Percentiles rank a stretch among this genome's conserved stretches.
phyloP scores from a whole-genome alignment of 2,329 filamentous ascomycete species.

The Monilinia polystroma region DNA sequence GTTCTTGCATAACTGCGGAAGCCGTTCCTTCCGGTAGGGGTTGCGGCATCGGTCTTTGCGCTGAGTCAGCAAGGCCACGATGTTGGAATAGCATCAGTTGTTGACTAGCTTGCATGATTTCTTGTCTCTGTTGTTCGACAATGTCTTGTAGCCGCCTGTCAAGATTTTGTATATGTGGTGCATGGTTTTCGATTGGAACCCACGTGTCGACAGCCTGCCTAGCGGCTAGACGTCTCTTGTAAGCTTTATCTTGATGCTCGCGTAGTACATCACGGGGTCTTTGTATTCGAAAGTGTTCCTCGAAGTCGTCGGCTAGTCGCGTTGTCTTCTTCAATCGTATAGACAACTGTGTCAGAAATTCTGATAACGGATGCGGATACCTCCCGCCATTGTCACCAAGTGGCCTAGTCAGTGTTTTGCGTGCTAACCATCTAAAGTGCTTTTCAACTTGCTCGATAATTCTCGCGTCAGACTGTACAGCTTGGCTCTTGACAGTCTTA shows the following conservation, averaged over 20 bases:
- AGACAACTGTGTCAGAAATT: neutral
- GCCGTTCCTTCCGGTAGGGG: neutral
- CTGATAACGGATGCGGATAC: too few species aligned
- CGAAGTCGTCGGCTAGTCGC: neutral
- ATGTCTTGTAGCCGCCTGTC: neutral
- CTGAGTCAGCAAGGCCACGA: too few species aligned
- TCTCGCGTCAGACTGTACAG: too few species aligned
- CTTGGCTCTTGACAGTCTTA: too few species aligned
- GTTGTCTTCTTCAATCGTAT: neutral
- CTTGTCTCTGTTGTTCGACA: neutral
- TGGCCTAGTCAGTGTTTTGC: neutral
- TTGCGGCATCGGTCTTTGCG: neutral
- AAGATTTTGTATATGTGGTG: neutral
- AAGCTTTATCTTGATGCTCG: neutral
- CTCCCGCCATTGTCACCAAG: too few species aligned
- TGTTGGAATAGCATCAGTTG: too few species aligned
- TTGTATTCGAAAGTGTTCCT: neutral
- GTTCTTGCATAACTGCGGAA: neutral
- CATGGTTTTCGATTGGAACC: neutral
- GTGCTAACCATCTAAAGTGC: neutral
- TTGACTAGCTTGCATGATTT: neutral
- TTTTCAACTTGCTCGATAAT: neutral
- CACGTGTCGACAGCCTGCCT: neutral
- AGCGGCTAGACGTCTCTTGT: slow-evolving; percentile 5
- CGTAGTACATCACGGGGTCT: slow-evolving; percentile 4